A percentile compares a stretch with the other conserved stretches of the same genome.
Conservation (phyloP, 805 yeast species). For the Saccharomycopsis sp. region DNA sequence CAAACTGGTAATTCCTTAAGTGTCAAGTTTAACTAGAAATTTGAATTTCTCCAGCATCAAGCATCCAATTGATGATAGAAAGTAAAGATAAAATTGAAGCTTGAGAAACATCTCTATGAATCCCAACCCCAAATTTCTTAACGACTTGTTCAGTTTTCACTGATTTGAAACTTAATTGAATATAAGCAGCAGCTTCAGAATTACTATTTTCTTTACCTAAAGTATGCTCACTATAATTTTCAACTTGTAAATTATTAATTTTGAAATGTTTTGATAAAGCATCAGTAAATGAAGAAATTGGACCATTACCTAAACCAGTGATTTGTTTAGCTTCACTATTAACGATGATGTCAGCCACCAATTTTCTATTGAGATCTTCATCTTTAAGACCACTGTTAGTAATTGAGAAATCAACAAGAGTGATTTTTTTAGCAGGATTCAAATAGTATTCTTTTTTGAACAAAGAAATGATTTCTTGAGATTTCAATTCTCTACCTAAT, state of each 20-base stretch:
- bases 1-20: too few relatives aligned
- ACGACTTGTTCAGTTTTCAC: slow-evolving; percentile 26
- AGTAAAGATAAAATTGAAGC: slow-evolving; percentile 67
- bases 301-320: slow-evolving; percentile 66
- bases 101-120: slow-evolving; percentile 80
- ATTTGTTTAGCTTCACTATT: slow-evolving; percentile 27
- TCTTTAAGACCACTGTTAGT: slow-evolving; percentile 22
- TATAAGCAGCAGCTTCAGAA: slow-evolving; percentile 67
- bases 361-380: slow-evolving; percentile 31
- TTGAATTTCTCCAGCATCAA: slow-evolving; percentile 14
- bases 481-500: slow-evolving; percentile 58
- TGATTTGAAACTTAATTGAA: slow-evolving; percentile 40
- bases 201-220: slow-evolving; percentile 55
- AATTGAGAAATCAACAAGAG: slow-evolving; percentile 33
- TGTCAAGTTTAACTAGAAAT: too few relatives aligned
- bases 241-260: slow-evolving; percentile 43
- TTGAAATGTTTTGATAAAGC: slow-evolving; percentile 47
- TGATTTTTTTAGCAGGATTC: slow-evolving; percentile 25
- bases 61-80: slow-evolving; percentile 44
- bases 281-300: slow-evolving; percentile 62
- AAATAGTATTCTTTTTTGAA: slow-evolving; percentile 48
- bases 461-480: slow-evolving; percentile 50
- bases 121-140: slow-evolving; percentile 85
- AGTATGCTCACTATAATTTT: slow-evolving; percentile 62
- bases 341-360: slow-evolving; percentile 32